Evolutionary conservation across 2,329 filamentous ascomycete genomes (phyloP), one percentile per base, ranked within the genome.

Genomic region (Aspergillus cejpii): DNA sequence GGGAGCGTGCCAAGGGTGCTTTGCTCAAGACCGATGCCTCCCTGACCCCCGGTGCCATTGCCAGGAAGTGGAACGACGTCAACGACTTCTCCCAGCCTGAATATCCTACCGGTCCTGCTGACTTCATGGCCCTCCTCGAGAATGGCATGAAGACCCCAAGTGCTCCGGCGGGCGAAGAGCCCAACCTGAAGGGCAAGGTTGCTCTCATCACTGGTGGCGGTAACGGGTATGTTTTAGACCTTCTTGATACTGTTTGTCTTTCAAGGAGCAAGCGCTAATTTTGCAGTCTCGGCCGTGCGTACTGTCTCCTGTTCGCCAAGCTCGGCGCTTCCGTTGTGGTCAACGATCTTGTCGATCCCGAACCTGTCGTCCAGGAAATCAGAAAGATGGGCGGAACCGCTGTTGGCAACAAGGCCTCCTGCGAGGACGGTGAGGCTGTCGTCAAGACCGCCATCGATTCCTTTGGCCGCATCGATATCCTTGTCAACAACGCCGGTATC

Each of bases 401-500:
- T 21, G 86, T 87, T 46, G 89, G 89, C 58, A 88, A 94, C 69
- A 96, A 94, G 75, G 88, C 87, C 46, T 94, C 87, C 39, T 90
- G 90, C 48, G 87, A 95, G 67, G 88, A 98, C 49, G 92, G 92
- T 37, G 90, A 96, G 44, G 78, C 78, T 29, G 87, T 97, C 37
- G 83, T 98, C 59, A 94, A 96, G 78, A 83, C 80, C 46, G 91
- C 91, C 44, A 94, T 98, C 60, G 91, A 97, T 63, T 83, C 85
- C 31, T 97, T 86, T 66, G 92, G 92, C 59, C 87, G 92, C 59
- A 79, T 98, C 59, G 92, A 98, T 64, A 90, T 98, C 52, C 71
- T 98, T 53, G 79, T 98, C 75, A 98, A 98, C 81, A 98, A 98
- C 63, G 92, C 92, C 42, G 92, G 92, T 62, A 98, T 98, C 58